These are phyloP conservation scores for Neodidymelliopsis sp. DNA, from an alignment of 2,329 filamentous ascomycete species.

Conservation along the genomic window DNA sequence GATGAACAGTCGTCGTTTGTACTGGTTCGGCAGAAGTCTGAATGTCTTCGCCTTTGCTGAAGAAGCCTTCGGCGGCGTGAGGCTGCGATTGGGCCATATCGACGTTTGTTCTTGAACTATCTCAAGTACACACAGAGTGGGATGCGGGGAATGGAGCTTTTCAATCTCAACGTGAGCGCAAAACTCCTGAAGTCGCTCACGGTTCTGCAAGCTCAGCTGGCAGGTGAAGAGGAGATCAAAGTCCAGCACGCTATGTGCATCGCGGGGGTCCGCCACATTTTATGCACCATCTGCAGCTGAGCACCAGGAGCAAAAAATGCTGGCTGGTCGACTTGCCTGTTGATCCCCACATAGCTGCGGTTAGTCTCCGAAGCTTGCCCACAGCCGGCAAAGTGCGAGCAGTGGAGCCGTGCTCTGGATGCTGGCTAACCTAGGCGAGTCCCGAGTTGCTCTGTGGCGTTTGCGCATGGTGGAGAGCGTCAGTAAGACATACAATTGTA, in stretches of 20 bases:
- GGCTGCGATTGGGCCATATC: conserved; percentile 24
- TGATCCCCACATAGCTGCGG: conserved; percentile 33
- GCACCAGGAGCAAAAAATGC: conserved; percentile 28
- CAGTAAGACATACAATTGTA: no score
- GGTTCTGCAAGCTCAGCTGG: conserved; percentile 21
- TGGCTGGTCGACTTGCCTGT: conserved; percentile 31
- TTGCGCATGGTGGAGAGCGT: conserved; percentile 24
- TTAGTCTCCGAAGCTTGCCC: conserved; percentile 30
- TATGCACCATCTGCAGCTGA: conserved; percentile 22
- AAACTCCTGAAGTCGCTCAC: conserved; percentile 54
- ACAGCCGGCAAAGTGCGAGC: conserved; percentile 16
- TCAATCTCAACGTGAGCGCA: conserved; percentile 47
- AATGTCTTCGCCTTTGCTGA: conserved; percentile 15
- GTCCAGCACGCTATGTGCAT: background rate
- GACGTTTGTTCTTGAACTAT: background rate
- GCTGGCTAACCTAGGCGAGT: conserved; percentile 33
- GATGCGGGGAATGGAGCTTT: conserved; percentile 43
- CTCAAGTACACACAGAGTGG: background rate
- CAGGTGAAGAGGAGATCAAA: conserved; percentile 10
- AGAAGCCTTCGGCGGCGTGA: conserved; percentile 25
- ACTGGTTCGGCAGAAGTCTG: conserved; percentile 14
- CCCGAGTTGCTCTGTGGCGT: conserved; percentile 29
- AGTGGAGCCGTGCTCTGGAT: conserved; percentile 24
- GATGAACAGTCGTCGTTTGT: conserved; percentile 29
- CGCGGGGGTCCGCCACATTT: conserved; percentile 33